Conservation (phyloP, 139 green algal species). For the Chlorella sorokiniana region DNA sequence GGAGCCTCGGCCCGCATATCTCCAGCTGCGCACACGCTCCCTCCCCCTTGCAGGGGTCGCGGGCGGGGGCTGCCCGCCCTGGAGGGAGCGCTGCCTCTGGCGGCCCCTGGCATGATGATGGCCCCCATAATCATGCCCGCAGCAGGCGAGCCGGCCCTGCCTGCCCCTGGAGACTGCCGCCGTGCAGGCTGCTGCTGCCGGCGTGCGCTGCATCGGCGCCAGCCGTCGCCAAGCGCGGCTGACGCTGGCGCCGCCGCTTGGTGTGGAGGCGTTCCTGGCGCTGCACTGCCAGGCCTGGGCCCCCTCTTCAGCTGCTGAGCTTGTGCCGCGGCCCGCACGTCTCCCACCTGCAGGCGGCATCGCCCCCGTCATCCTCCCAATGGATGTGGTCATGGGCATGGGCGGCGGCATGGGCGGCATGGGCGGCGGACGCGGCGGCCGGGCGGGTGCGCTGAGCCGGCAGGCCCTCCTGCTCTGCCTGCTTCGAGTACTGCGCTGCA, state of each 20-base stretch:
- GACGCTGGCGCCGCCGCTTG: no score
- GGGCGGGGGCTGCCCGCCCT: neutral
- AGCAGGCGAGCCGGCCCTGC: neutral
- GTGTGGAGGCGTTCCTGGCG: no score
- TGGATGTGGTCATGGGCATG: constrained; percentile 38
- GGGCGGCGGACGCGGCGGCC: constrained; percentile 13
- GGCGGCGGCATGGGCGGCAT: constrained; percentile 26
- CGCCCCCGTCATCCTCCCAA: constrained; percentile 29
- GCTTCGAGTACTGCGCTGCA: neutral
- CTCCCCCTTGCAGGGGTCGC: neutral
- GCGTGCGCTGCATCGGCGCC: no score
- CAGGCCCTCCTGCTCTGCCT: neutral
- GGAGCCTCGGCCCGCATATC: neutral
- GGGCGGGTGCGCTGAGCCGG: neutral
- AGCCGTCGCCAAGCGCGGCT: no score
- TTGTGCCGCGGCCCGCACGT: neutral
- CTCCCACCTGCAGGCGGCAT: constrained; percentile 6
- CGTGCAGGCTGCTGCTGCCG: no score
- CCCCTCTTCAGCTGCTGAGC: neutral
- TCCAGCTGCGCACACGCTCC: neutral
- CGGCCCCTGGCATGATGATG: constrained; percentile 30
- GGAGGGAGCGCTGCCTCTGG: neutral
- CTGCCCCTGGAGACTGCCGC: no score
- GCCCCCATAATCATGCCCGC: constrained; percentile 8
- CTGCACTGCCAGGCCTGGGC: no score